Percentiles rank a stretch among this genome's conserved stretches.
Conservation (phyloP, 2,329 filamentous ascomycete genomes). For the Monosporascus cannonballus region DNA sequence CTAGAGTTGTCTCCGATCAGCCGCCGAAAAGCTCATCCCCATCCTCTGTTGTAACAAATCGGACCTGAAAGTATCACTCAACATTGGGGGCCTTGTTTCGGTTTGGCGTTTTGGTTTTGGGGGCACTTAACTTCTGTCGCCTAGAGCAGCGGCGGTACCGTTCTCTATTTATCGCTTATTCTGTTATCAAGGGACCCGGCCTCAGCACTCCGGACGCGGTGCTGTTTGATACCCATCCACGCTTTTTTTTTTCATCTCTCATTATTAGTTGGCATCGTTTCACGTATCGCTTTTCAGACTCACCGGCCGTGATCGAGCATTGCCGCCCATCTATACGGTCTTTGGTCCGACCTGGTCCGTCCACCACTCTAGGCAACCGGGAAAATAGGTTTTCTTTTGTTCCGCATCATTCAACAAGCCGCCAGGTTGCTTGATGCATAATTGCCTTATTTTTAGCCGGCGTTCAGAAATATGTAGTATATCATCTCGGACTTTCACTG, state of each 20-base stretch:
- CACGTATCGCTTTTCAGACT: neutral
- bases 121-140: neutral
- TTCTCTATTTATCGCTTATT: neutral
- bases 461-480: neutral
- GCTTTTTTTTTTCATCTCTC: too few species aligned
- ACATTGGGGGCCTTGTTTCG: neutral
- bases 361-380: neutral
- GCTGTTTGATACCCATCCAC: neutral
- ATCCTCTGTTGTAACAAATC: slow-evolving; percentile 21
- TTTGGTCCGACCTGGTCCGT: neutral
- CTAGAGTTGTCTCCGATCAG: slow-evolving; percentile 22
- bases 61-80: slow-evolving; percentile 5
- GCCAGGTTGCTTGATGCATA: neutral
- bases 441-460: neutral
- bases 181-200: neutral
- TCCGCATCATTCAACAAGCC: neutral
- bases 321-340: neutral
- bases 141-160: neutral
- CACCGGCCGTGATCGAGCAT: neutral
- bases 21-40: slow-evolving; percentile 18
- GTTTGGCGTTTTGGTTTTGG: neutral
- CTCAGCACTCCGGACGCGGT: neutral
- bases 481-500: neutral
- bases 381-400: neutral
- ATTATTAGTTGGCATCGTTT: neutral